Evolutionary conservation across 1,139 yeast species (phyloP).

Genomic region (Meyerozyma guilliermondii): DNA sequence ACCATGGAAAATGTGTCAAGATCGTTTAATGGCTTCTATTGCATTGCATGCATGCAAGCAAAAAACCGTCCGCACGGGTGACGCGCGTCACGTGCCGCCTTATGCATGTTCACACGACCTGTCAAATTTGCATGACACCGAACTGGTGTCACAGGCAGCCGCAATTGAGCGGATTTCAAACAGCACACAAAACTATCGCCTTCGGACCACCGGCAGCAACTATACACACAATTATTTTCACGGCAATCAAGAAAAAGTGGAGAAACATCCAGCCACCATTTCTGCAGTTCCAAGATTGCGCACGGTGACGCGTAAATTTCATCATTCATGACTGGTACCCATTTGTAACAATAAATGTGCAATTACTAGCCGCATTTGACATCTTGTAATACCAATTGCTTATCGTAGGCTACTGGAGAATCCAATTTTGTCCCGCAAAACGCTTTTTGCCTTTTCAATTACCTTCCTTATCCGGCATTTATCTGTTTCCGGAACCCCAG

Average conservation of each 20-base stretch:
- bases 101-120: not conserved
- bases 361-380: too few species aligned
- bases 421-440: too few species aligned
- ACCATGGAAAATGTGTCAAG: conserved; percentile 12
- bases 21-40: not conserved
- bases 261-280: not conserved
- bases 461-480: not conserved
- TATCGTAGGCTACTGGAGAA: too few species aligned
- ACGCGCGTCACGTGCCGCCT: not conserved
- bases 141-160: not conserved
- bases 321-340: not conserved
- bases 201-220: too few species aligned
- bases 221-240: too few species aligned
- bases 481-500: not conserved
- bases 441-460: not conserved
- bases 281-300: not conserved
- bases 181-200: too few species aligned
- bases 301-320: not conserved
- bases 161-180: too few species aligned
- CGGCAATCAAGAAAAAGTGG: not conserved
- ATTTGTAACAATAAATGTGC: not conserved
- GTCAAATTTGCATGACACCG: too few species aligned
- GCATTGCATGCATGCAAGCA: not conserved
- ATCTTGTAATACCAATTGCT: too few species aligned
- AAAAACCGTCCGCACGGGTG: not conserved